These are phyloP conservation scores for Aquilaria agallochum DNA, from an alignment of 441 rosid species.

Conservation along the genomic window DNA sequence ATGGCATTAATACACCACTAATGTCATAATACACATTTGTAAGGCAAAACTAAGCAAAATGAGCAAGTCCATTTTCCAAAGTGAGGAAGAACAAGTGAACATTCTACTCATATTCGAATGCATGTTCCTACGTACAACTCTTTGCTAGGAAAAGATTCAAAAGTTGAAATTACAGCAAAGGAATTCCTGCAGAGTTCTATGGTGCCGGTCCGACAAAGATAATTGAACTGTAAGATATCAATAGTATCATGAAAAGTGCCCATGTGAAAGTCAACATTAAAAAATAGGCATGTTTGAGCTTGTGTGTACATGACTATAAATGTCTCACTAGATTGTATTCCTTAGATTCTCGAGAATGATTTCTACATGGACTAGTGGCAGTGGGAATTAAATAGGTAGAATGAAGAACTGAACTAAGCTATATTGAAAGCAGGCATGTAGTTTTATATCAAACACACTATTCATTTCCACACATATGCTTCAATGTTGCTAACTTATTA, in stretches of 20 bases:
- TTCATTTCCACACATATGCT: no score
- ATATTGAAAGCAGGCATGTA: constrained; percentile 36
- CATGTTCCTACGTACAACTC: constrained; percentile 61
- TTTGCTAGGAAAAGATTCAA: constrained; percentile 11
- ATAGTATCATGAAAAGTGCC: constrained; percentile 44
- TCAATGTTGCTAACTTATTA: no score
- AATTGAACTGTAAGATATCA: constrained; percentile 59
- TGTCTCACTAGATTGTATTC: constrained; percentile 56
- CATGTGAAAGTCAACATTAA: constrained; percentile 36
- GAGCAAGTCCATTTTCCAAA: constrained; percentile 26
- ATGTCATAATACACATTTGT: constrained; percentile 3
- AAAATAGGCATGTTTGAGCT: constrained; percentile 41
- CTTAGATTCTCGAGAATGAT: constrained; percentile 32
- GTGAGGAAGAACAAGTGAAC: constrained; percentile 25
- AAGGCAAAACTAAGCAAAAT: constrained; percentile 14
- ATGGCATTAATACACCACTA: constrained; percentile 19
- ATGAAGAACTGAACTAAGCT: constrained; percentile 41
- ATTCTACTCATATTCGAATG: constrained; percentile 26
- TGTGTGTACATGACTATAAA: constrained; percentile 59
- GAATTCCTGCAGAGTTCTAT: constrained; percentile 29
- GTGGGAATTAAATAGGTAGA: constrained; percentile 66
- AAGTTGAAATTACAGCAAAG: constrained; percentile 32
- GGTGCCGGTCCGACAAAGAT: constrained; percentile 34
- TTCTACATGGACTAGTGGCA: constrained; percentile 41
- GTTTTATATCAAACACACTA: no score